Base-by-base conservation (phyloP, 2,329 filamentous ascomycete genomes). In the Exophiala sp. region DNA sequence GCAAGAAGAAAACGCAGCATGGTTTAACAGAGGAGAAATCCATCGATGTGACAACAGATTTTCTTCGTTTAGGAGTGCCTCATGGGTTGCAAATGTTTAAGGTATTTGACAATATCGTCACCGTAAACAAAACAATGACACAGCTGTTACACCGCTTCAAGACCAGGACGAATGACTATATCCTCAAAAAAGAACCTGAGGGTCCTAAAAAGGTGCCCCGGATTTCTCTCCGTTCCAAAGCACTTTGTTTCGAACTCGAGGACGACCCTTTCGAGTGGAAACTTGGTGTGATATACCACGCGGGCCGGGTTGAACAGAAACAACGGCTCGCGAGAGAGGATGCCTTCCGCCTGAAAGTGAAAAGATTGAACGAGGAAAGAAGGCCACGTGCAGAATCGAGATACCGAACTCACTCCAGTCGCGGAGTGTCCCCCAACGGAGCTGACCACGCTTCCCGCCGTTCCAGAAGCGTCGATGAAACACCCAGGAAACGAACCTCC, bases 221-320 rank as follows among this genome's bases (percentile, higher is more conserved):
- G 66, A 77, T 99, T 18, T 92, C 91, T 0, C 62, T 99, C 8
- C 84, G 91, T 47, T 87, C 87, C 50, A 88, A 88, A 63, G 88
- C 88, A 4, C 78, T 99, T 20, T 74, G 96, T 2, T 92, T 99
- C 55, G 92, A 97, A 66, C 78, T 99, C 34, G 94, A 99, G 71
- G 94, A 99, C 68, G 92, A 94, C 46, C 87, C 89, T 0, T 99
- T 99, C 65, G 94, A 99, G 69, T 99, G 91, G 89, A 97, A 96
- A 68, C 77, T 99, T 8, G 90, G 91, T 12, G 85, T 91, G 66
- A 99, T 99, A 47, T 99, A 97, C 69, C 85, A 92, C 32, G 84
- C 89, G 42, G 94, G 95, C 0, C 79, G 92, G 16, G 77, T 91
- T 51, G 94, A 99, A 69, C 92, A 97, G 70, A 86, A 87, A 67